A percentile compares a stretch with the other conserved stretches of the same genome.
Evolutionary conservation across 441 rosid genomes (phyloP).

Genomic region (Corymbia citriodora): DNA sequence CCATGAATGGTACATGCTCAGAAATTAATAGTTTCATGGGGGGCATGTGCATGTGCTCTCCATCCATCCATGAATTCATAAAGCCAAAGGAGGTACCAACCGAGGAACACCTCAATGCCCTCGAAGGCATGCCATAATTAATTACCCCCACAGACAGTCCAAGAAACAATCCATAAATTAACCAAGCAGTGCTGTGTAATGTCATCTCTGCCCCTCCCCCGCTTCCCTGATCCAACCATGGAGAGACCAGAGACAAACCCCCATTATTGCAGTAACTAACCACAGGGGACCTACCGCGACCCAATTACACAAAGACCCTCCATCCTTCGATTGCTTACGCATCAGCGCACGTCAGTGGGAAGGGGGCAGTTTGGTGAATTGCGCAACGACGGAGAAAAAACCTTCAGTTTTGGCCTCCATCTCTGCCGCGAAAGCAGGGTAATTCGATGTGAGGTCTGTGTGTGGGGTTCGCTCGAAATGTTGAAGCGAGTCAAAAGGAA

Average conservation of each 20-base stretch:
- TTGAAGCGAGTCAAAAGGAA: background rate
- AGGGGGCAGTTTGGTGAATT: slow-evolving; percentile 20
- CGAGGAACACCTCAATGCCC: background rate
- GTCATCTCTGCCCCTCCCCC: slow-evolving; percentile 9
- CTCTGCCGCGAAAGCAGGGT: slow-evolving; percentile 51
- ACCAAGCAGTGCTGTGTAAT: background rate
- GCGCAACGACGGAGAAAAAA: background rate
- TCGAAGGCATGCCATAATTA: slow-evolving; percentile 13
- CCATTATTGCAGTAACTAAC: slow-evolving; percentile 15
- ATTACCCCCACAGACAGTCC: background rate
- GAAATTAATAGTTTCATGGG: slow-evolving; percentile 41
- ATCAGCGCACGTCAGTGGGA: background rate
- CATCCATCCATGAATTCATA: slow-evolving; percentile 24
- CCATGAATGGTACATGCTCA: slow-evolving; percentile 14
- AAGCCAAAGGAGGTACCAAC: slow-evolving; percentile 21
- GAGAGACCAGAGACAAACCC: slow-evolving; percentile 8
- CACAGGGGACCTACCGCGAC: slow-evolving; percentile 24
- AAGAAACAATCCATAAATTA: background rate
- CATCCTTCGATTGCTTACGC: background rate
- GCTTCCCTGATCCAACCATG: slow-evolving; percentile 13
- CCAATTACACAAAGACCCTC: slow-evolving; percentile 18
- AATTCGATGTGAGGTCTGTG: slow-evolving; percentile 16
- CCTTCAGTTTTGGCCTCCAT: slow-evolving; percentile 30
- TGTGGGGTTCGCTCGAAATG: slow-evolving; percentile 18
- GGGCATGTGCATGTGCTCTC: slow-evolving; percentile 19